phyloP scores from a whole-genome alignment of 148 eudicot species.

The Rheum nobile region DNA sequence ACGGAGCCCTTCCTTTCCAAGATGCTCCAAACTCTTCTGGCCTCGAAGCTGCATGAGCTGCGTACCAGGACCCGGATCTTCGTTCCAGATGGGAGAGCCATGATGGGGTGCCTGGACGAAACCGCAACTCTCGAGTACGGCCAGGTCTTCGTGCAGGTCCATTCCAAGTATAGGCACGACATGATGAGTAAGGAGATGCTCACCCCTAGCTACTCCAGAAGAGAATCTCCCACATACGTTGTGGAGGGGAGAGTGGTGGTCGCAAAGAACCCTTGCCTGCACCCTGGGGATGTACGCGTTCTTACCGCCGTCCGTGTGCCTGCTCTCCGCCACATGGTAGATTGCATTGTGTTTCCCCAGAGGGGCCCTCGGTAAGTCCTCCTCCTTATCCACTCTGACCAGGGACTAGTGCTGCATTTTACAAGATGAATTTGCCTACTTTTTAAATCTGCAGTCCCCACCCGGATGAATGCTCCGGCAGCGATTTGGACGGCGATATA shows the following conservation, averaged over 20 bases:
- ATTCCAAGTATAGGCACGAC: conserved; percentile 23
- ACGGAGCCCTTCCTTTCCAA: conserved; percentile 60
- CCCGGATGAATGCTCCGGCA: conserved; percentile 94
- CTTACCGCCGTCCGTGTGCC: conserved; percentile 50
- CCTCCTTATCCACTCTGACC: too few relatives aligned
- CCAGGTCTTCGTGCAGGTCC: conserved; percentile 62
- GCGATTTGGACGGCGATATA: conserved; percentile 92
- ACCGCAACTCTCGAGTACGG: conserved; percentile 53
- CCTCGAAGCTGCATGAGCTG: conserved; percentile 52
- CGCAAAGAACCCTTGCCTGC: conserved; percentile 77
- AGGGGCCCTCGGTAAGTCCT: conserved; percentile 27
- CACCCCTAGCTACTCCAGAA: neutral
- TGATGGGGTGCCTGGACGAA: conserved; percentile 80
- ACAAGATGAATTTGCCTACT: neutral
- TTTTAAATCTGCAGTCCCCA: conserved; percentile 45
- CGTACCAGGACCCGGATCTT: conserved; percentile 44
- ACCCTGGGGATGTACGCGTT: conserved; percentile 71
- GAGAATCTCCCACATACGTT: conserved; percentile 4
- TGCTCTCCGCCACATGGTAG: conserved; percentile 58
- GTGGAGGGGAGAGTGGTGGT: conserved; percentile 44
- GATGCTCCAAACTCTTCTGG: conserved; percentile 61
- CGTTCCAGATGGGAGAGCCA: conserved; percentile 37
- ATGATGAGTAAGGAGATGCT: conserved; percentile 22
- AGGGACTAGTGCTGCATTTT: neutral
- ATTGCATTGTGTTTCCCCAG: conserved; percentile 71